These are phyloP conservation scores for Blastobotrys chiropterorum DNA, from an alignment of 805 yeast species.

Conservation along the genomic window DNA sequence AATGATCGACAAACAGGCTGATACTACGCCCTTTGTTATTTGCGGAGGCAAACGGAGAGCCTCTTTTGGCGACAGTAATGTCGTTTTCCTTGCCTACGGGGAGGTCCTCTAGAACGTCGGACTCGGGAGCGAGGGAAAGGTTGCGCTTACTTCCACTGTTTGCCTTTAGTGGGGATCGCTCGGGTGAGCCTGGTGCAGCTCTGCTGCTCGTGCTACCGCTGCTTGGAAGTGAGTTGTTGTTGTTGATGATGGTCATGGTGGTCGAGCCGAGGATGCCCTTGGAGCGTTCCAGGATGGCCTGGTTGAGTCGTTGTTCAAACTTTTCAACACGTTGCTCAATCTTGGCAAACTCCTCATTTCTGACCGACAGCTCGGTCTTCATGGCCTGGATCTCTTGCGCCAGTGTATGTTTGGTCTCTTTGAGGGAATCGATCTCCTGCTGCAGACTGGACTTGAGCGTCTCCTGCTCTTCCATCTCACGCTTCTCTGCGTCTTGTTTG, in stretches of 20 bases:
- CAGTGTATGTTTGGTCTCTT: not conserved
- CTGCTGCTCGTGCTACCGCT: not conserved
- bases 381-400: conserved; percentile 17
- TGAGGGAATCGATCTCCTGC: not conserved
- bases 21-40: conserved; percentile 10
- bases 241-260: conserved; percentile 22
- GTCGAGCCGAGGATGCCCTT: conserved; percentile 27
- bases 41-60: conserved; percentile 7
- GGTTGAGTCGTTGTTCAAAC: conserved; percentile 23
- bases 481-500: conserved; percentile 5
- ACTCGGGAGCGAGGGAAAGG: conserved; percentile 13
- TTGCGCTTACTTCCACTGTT: conserved; percentile 12
- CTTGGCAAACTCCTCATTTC: conserved; percentile 26
- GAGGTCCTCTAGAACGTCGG: conserved; percentile 5
- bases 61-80: conserved; percentile 11
- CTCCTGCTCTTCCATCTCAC: conserved; percentile 4
- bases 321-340: conserved; percentile 27
- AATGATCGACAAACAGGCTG: conserved; percentile 12
- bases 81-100: conserved; percentile 13
- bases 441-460: conserved; percentile 2
- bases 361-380: conserved; percentile 22
- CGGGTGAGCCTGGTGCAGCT: conserved; percentile 5
- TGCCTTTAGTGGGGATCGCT: conserved; percentile 1
- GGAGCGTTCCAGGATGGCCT: conserved; percentile 28
- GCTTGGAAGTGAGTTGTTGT: not conserved